Percentiles rank a stretch among this genome's conserved stretches.
Evolutionary conservation across 352 stramenopile species (phyloP).

Genomic region (Plasmopara halstedii): DNA sequence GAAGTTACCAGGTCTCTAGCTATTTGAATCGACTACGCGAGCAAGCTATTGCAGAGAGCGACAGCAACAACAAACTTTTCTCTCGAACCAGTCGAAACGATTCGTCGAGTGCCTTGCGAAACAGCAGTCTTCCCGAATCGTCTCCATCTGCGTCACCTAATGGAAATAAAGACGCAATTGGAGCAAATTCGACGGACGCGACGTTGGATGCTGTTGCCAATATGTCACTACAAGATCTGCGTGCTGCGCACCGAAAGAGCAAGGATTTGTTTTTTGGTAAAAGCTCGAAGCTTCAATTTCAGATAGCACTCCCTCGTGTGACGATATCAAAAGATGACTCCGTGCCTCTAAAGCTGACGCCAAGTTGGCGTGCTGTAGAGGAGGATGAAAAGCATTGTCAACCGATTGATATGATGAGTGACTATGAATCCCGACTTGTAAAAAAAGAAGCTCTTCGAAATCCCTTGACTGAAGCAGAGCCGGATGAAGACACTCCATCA

Average conservation of each 20-base stretch:
- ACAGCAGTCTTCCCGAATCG: constrained; percentile 22
- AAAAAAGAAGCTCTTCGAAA: constrained; percentile 84
- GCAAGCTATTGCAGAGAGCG: constrained; percentile 62
- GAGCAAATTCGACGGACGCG: constrained; percentile 17
- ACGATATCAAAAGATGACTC: constrained; percentile 12
- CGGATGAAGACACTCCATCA: constrained; percentile 73
- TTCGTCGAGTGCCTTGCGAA: constrained; percentile 7
- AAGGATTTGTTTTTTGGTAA: constrained; percentile 50
- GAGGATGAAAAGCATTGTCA: constrained; percentile 81
- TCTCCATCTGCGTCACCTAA: constrained; percentile 34
- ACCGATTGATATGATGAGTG: constrained; percentile 83
- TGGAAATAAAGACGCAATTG: constrained; percentile 15
- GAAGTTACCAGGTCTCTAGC: constrained; percentile 80
- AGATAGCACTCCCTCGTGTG: constrained; percentile 27
- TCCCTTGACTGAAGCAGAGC: constrained; percentile 73
- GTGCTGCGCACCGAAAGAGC: constrained; percentile 38
- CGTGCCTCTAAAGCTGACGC: constrained; percentile 37
- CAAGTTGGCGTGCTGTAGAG: constrained; percentile 50
- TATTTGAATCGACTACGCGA: constrained; percentile 68
- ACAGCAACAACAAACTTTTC: constrained; percentile 76
- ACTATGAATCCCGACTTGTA: constrained; percentile 81
- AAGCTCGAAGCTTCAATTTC: constrained; percentile 28
- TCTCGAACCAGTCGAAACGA: constrained; percentile 29
- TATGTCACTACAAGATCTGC: constrained; percentile 61
- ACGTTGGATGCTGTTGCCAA: constrained; percentile 48